phyloP scores from a whole-genome alignment of 139 green algal genomes.

The Yamagishiella unicocca region DNA sequence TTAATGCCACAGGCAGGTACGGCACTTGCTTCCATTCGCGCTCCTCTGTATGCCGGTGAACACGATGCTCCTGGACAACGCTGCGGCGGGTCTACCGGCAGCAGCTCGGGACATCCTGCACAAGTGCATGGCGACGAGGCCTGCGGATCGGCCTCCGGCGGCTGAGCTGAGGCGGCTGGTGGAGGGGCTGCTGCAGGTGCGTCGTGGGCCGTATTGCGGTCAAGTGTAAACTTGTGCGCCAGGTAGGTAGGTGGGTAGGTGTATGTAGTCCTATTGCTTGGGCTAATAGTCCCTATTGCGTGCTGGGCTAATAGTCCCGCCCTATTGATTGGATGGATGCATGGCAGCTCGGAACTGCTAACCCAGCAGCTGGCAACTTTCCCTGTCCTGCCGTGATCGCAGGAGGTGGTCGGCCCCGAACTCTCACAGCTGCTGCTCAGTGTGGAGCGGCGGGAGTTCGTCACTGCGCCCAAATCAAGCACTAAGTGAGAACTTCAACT shows the following conservation, averaged over 20 bases:
- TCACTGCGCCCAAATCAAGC: too few relatives aligned
- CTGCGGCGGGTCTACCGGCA: neutral
- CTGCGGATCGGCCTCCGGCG: neutral
- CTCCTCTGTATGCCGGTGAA: neutral
- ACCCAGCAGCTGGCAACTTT: too few relatives aligned
- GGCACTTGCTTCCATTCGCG: neutral
- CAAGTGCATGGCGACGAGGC: neutral
- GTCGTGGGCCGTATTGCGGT: neutral
- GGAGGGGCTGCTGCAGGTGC: constrained; percentile 9
- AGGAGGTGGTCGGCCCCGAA: neutral
- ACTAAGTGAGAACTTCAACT: too few relatives aligned
- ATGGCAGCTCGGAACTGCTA: too few relatives aligned
- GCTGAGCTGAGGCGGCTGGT: neutral
- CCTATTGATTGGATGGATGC: too few relatives aligned
- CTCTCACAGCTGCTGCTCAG: neutral
- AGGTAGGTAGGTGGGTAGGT: neutral
- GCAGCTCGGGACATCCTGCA: neutral
- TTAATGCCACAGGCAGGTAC: neutral
- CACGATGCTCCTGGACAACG: neutral
- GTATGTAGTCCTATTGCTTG: neutral
- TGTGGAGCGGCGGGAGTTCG: neutral
- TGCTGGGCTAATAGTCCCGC: too few relatives aligned
- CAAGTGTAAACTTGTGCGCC: too few relatives aligned
- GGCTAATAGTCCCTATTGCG: too few relatives aligned
- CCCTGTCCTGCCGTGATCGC: too few relatives aligned